Percentiles rank a stretch among this genome's conserved stretches.
phyloP scores from a whole-genome alignment of 768 basidiomycete species.

The Russula dissimulans region DNA sequence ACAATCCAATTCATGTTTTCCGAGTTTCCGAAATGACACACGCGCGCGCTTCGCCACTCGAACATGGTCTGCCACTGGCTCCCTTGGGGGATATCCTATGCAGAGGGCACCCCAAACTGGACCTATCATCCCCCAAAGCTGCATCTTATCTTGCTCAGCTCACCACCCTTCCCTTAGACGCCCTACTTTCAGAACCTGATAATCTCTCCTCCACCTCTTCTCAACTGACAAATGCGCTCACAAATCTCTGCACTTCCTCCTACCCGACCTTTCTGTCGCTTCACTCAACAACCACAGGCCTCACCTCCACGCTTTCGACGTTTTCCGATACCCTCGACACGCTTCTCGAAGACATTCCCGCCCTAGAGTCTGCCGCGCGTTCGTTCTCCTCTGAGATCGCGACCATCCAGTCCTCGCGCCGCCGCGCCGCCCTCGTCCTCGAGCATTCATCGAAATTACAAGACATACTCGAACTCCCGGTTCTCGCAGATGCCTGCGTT shows the following conservation, averaged over 20 bases:
- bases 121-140: constrained; percentile 22
- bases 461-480: constrained; percentile 84
- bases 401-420: constrained; percentile 60
- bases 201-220: constrained; percentile 75
- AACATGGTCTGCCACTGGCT: background rate
- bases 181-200: constrained; percentile 66
- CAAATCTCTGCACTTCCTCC: constrained; percentile 81
- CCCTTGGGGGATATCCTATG: constrained; percentile 5
- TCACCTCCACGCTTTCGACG: constrained; percentile 62
- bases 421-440: constrained; percentile 73
- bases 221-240: constrained; percentile 81
- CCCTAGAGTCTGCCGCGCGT: constrained; percentile 62
- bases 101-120: constrained; percentile 6
- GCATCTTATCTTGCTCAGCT: constrained; percentile 54
- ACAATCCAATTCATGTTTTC: background rate
- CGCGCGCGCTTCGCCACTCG: background rate
- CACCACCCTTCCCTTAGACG: constrained; percentile 53
- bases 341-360: constrained; percentile 65
- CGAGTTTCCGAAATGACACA: background rate
- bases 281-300: constrained; percentile 66
- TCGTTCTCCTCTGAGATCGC: constrained; percentile 69
- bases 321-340: constrained; percentile 65
- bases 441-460: constrained; percentile 91
- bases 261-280: constrained; percentile 90
- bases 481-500: constrained; percentile 88